Evolutionary conservation across 2,329 filamentous ascomycete genomes (phyloP), one percentile per base, ranked within the genome.

Genomic region (Ceratocystis harringtonii): DNA sequence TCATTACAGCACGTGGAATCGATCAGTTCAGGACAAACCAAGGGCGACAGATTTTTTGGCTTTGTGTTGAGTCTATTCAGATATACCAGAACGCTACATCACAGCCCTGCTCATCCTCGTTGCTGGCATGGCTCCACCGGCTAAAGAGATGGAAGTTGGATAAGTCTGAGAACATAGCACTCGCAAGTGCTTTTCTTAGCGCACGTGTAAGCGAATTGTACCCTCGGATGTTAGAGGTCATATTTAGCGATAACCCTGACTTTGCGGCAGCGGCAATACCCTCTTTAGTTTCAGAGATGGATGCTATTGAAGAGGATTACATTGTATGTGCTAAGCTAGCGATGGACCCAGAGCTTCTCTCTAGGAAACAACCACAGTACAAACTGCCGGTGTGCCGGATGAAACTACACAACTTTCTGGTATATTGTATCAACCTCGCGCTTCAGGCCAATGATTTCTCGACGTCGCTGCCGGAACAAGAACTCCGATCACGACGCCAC

Each of bases 61-160:
- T 67, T 8, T 67, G 66, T 32, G 60, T 67, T 8, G 66, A 67
- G 43, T 63, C 50, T n/a, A 44, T 67, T 2, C 66, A 67, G 44
- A 65, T 67, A 17, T 63, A 67, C 52, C 62, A 63, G 6, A 67
- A 67, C 43, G 63, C 66, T 15, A 63, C 30, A 10, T 60, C 25
- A 10, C 30, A 67, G 52, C 63, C 63, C 17, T 63, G 63, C 45
- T 63, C 66, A 8, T 17, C 48, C 2, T 36, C 12, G 8, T 32
- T 67, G 32, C 55, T 67, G 28, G 55, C 41, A 10, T 65, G 66
- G 66, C 48, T 67, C 6, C 66, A 67, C 28, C 48, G 52, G 3
- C 50, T 65, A 3, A 63, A 65, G 44, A 10, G 15, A 10, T 67
- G 63, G 66, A 65, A 52, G 32, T 19, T 65, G 5, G 15, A 17